These are phyloP conservation scores for Chaetomium cochliodes DNA, from an alignment of 495 filamentous ascomycete genomes.

Conservation along the genomic window DNA sequence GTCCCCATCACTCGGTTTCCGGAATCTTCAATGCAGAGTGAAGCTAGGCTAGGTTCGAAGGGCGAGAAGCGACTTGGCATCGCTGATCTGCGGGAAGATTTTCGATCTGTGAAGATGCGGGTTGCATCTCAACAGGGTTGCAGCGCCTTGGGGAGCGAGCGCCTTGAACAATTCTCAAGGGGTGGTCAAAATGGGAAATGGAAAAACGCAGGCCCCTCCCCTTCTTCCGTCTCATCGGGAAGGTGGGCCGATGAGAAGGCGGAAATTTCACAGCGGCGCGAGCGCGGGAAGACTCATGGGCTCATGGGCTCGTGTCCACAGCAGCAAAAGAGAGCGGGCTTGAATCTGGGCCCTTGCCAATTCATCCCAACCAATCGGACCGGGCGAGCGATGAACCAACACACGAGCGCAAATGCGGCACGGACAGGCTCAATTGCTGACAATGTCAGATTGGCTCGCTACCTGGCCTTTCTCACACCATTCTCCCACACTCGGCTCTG, in stretches of 20 bases:
- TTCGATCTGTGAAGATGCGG: neutral
- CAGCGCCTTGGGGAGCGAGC: neutral
- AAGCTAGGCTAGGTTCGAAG: no score
- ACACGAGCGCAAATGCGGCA: neutral
- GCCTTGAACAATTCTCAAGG: no score
- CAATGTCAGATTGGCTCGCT: neutral
- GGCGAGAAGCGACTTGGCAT: conserved; percentile 7
- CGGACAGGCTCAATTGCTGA: neutral
- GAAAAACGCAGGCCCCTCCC: neutral
- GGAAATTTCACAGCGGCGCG: neutral
- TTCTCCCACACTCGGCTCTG: neutral
- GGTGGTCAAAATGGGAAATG: neutral
- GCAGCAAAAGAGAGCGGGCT: neutral
- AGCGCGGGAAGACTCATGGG: no score
- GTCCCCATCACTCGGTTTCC: no score
- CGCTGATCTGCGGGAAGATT: conserved; percentile 5
- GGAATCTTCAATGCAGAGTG: no score
- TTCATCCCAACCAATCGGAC: neutral
- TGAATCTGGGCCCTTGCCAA: neutral
- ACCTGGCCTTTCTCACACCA: neutral
- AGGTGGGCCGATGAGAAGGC: neutral
- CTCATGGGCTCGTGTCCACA: neutral
- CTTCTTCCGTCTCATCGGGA: neutral
- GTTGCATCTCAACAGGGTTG: neutral
- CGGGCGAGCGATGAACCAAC: neutral